Conservation (phyloP, 768 basidiomycete species). For the Trametes cubensis region DNA sequence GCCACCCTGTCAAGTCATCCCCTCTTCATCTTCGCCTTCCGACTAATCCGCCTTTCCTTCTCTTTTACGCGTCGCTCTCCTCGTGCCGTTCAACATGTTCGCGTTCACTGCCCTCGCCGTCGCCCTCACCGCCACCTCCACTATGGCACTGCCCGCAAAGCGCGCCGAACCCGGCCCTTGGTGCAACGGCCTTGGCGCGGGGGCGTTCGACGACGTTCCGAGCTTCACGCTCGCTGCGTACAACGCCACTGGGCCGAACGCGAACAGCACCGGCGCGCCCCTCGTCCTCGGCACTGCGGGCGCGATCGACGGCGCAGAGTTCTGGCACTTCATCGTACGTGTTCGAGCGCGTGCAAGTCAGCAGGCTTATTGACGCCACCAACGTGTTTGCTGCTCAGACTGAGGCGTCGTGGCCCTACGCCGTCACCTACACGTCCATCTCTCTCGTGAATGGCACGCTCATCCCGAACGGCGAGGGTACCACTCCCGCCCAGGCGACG, state of each 20-base stretch:
- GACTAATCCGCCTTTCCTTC: neutral
- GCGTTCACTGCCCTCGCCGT: conserved; percentile 15
- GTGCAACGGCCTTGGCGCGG: conserved; percentile 29
- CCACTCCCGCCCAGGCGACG: conserved; percentile 43
- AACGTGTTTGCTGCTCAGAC: conserved; percentile 37
- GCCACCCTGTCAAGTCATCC: neutral
- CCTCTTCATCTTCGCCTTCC: neutral
- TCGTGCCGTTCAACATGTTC: conserved; percentile 18
- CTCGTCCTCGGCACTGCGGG: conserved; percentile 45
- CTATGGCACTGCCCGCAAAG: conserved; percentile 19
- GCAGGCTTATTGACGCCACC: neutral
- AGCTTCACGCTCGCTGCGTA: conserved; percentile 52
- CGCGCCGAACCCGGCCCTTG: conserved; percentile 17
- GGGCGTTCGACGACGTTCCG: conserved; percentile 33
- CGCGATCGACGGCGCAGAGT: conserved; percentile 37
- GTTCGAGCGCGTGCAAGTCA: neutral
- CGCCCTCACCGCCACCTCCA: conserved; percentile 16
- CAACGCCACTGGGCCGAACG: conserved; percentile 45
- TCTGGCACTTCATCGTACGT: conserved; percentile 50
- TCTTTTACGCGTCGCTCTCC: neutral
- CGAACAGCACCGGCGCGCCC: conserved; percentile 49
- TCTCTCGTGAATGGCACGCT: conserved; percentile 43
- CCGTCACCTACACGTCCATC: conserved; percentile 46
- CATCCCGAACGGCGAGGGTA: conserved; percentile 36
- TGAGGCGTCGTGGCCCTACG: conserved; percentile 51